Base-by-base conservation (phyloP, 768 basidiomycete species). In the Glaciozyma antarctica region DNA sequence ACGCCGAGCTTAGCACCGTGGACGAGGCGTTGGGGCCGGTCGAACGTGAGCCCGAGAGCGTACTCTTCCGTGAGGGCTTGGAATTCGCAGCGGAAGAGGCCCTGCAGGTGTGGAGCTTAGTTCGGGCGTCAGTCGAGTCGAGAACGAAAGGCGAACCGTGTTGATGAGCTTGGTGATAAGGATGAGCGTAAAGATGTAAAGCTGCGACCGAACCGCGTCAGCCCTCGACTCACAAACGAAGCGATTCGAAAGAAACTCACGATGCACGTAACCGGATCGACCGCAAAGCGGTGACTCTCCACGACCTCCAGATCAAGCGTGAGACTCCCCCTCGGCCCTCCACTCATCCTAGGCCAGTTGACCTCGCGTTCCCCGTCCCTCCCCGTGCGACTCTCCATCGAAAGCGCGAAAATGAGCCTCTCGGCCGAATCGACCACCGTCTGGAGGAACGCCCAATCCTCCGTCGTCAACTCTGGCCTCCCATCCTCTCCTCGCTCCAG, bases 121-220 rank as follows among this genome's bases (percentile, higher is more conserved):
- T 21, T 16, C 45, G 45, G n/a, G n/a, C 15, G 51, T 32, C 22
- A 3, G 2, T 15, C 9, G 22, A 26, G 41, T 24, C 26, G n/a
- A 32, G 16, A 41, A 15, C 51, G 60, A 51, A 24, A 8, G 60
- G 53, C 38, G 60, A 34, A 51, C 60, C 16, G 60, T 22, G 51
- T 61, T 61, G 60, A 38, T 38, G 32, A 61, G 52, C 51, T 61
- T 61, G 51, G 38, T 22, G 51, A 61, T n/a, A 8, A 61, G 60
- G 51, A 61, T 61, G 16, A 53, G 26, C 17, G 51, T 28, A 38
- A 53, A 61, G 41, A 44, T 38, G 60, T 53, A 24, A n/a, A 32
- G 13, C 59, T 60, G 49, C n/a, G 30, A 19, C 3, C 4, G 12
- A 1, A 22, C 9, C 47, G 19, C 47, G 7, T 48, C 47, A 48